Base-by-base conservation (phyloP, 2,329 filamentous ascomycete genomes). In the Diplodia sapinea region DNA sequence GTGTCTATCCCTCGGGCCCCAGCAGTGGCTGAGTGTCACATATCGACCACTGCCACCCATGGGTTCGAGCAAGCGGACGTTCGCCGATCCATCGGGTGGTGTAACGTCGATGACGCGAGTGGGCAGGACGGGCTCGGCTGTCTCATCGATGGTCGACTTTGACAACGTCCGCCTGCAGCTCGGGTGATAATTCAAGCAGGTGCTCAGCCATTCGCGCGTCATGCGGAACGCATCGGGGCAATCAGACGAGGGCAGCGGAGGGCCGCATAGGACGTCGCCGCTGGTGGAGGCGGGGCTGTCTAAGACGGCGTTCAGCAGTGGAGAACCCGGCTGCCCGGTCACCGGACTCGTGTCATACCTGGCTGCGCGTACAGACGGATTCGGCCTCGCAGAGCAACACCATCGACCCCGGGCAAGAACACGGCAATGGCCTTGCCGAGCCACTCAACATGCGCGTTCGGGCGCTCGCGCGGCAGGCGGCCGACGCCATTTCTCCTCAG, bases 191-290 rank as follows among this genome's bases (percentile, higher is more conserved):
- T 65, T 55, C 36, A 73, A 47, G 63, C 70, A 74, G 36, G 71
- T 59, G n/a, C 61, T 59, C 55, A 73, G 66, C 72, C 71, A 74
- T 26, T 70, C 66, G 47, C 70, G 43, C 43, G 72, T 70, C 62
- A 74, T 69, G 49, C 68, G 17, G 55, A 69, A 74, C 9, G 72
- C 71, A 56, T 70, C 68, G 59, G 73, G 72, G 47, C 71, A 74
- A 62, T 72, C 70, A 66, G 73, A 73, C 31, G 72, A 68, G 54
- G 69, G 63, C 52, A 72, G 61, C 17, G 69, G 26, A 43, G 69
- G 69, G n/a, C 69, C 66, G 57, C 68, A 67, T 57, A 71, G 68
- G 20, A 73, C 63, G 38, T 72, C 69, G 66, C 72, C 70, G 70
- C 70, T 73, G 59, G 68, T 36, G 33, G 69, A 71, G 38, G 69